These are phyloP conservation scores for Thielaviopsis ethacetica DNA, from an alignment of 2,329 filamentous ascomycete species.

Conservation along the genomic window DNA sequence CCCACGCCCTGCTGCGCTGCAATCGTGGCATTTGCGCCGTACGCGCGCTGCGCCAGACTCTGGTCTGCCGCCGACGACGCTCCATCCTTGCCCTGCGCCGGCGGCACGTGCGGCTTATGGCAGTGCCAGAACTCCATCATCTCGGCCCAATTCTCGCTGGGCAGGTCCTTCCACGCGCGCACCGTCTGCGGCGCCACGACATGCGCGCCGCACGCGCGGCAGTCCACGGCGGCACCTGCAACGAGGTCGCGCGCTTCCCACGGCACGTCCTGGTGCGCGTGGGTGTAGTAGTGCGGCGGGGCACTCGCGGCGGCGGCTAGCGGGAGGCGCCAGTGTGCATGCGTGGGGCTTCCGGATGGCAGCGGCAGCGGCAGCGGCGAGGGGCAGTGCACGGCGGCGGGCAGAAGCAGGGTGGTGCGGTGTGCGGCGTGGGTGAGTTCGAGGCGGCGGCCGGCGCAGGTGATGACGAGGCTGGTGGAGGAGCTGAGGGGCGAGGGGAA, in stretches of 20 bases:
- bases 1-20: slow-evolving; percentile 48
- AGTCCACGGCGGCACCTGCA: slow-evolving; percentile 24
- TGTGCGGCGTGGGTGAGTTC: slow-evolving; percentile 30
- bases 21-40: slow-evolving; percentile 66
- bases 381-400: slow-evolving; percentile 22
- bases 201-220: slow-evolving; percentile 23
- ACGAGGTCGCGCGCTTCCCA: slow-evolving; percentile 39
- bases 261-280: slow-evolving; percentile 27
- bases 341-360: slow-evolving; percentile 18
- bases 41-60: slow-evolving; percentile 59
- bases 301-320: slow-evolving; percentile 16
- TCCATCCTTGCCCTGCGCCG: too few species aligned
- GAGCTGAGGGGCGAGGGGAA: slow-evolving; percentile 27
- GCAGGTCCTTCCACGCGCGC: slow-evolving; percentile 71
- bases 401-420: slow-evolving; percentile 24
- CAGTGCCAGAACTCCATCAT: slow-evolving; percentile 99
- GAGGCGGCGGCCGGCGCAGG: slow-evolving; percentile 28
- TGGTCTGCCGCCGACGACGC: too few species aligned
- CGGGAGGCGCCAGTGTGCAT: slow-evolving; percentile 39
- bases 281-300: slow-evolving; percentile 16
- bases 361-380: slow-evolving; percentile 20
- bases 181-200: slow-evolving; percentile 26
- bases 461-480: slow-evolving; percentile 28
- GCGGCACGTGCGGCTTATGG: slow-evolving; percentile 64
- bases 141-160: slow-evolving; percentile 95